These are phyloP conservation scores for Trametes versicolor DNA, from an alignment of 1,284 basidiomycete species.

Conservation along the genomic window DNA sequence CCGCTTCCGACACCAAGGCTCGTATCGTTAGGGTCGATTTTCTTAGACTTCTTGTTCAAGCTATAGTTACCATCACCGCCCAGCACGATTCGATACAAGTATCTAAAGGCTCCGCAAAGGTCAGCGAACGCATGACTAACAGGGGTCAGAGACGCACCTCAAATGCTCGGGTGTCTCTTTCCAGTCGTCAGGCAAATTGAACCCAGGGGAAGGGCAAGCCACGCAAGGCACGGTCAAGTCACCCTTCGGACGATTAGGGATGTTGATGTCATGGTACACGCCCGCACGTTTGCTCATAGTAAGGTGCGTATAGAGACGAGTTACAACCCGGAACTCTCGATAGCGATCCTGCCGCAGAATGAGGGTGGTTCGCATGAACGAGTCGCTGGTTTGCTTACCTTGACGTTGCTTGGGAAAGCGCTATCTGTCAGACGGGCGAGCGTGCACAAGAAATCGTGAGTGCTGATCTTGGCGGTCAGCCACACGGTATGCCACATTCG, in stretches of 20 bases:
- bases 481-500: neutral
- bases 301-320: conserved; percentile 1
- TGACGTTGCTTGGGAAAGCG: neutral
- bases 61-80: conserved; percentile 8
- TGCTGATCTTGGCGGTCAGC: neutral
- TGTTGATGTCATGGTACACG: neutral
- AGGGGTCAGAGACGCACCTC: neutral
- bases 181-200: conserved; percentile 12
- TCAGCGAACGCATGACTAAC: neutral
- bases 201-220: conserved; percentile 1
- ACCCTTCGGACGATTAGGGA: neutral
- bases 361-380: neutral
- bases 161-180: neutral
- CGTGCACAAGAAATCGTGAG: neutral
- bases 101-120: neutral
- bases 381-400: neutral
- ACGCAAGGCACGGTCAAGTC: conserved; percentile 7
- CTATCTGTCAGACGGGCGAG: neutral
- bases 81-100: conserved; percentile 7
- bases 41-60: conserved; percentile 6
- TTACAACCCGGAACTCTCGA: conserved; percentile 2
- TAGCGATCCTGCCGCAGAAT: conserved; percentile 3
- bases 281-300: conserved; percentile 5
- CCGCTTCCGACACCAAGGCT: neutral
- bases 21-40: neutral